Conservation (phyloP, 768 basidiomycete species). For the Floccularia luteovirens region DNA sequence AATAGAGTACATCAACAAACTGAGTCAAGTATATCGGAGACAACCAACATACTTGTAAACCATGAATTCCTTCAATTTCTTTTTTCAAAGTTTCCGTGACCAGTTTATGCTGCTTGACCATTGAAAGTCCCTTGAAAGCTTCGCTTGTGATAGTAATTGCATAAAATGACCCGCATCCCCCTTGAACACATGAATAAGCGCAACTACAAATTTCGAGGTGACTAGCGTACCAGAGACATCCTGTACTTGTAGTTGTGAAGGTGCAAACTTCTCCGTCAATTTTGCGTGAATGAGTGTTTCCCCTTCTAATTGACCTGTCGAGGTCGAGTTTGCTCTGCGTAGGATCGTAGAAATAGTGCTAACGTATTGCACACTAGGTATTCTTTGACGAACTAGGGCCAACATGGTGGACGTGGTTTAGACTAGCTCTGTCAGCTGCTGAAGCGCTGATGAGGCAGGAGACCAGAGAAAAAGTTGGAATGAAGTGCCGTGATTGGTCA, state of each 20-base stretch:
- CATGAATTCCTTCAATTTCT: conserved; percentile 90
- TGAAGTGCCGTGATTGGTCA: too few species aligned
- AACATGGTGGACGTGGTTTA: conserved; percentile 2
- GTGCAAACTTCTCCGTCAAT: conserved; percentile 66
- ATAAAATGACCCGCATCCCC: conserved; percentile 97
- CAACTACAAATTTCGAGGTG: conserved; percentile 1
- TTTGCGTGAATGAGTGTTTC: conserved; percentile 69
- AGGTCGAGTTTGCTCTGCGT: conserved; percentile 8
- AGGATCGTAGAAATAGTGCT: neutral
- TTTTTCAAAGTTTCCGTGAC: conserved; percentile 82
- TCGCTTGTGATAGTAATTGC: conserved; percentile 82
- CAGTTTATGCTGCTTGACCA: conserved; percentile 89
- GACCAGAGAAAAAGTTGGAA: too few species aligned
- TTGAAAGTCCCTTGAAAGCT: conserved; percentile 79
- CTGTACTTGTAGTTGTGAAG: conserved; percentile 77
- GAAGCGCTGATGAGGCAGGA: too few species aligned
- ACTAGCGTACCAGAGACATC: conserved; percentile 80
- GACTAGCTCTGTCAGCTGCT: too few species aligned
- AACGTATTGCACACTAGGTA: conserved; percentile 1
- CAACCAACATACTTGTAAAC: conserved; percentile 65
- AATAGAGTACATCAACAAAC: neutral
- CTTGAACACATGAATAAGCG: conserved; percentile 27
- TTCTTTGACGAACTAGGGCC: conserved; percentile 5
- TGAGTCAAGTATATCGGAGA: neutral
- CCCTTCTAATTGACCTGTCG: conserved; percentile 38